Base-by-base conservation (phyloP, 75 land plant genomes). In the Isoetes taiwanensis region DNA sequence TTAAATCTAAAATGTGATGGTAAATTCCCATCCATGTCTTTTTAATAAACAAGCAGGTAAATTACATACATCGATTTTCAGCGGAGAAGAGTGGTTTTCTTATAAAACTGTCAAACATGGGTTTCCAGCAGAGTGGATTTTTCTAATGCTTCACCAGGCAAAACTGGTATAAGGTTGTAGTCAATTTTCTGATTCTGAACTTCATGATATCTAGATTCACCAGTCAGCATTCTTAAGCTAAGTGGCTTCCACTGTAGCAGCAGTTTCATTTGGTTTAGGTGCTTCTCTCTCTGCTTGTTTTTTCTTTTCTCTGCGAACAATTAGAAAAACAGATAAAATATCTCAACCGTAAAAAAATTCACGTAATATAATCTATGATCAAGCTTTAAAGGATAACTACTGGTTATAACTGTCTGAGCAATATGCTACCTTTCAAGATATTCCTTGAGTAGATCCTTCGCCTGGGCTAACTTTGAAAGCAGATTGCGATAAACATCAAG, bases 241-340 rank as follows among this genome's bases (percentile, higher is more conserved):
- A 14, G 24, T 29, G 4, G 64, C 23, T 38, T 62, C 71, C 33
- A 62, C 32, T 41, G 77, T 71, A 48, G 66, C 73, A 23, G 86
- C 68, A 26, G 86, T 76, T 38, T 87, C 98, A 34, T 71, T 79
- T 2, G 97, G 69, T 62, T 79, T 83, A 57, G 82, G 82, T 42
- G 61, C 72, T 35, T 64, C 68, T 43, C 95, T 79, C 68, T 93
- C 90, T 37, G 75, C 84, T 64, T 61, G 57, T 61, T 93, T 93
- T 66, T 84, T 84, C 80, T 93, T 93, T 63, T 93, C 98, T 59
- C 98, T 93, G 78, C 33, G n/a, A n/a, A n/a, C n/a, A n/a, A 72
- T 41, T 28, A 2, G 25, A 32, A 30, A 37, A 52, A 27, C 24
- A 55, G n/a, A 20, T 27, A 30, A 27, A 43, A 11, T 12, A 20